Evolutionary conservation across 495 filamentous ascomycete species (phyloP).

Genomic region (Daldinia caldariorum): DNA sequence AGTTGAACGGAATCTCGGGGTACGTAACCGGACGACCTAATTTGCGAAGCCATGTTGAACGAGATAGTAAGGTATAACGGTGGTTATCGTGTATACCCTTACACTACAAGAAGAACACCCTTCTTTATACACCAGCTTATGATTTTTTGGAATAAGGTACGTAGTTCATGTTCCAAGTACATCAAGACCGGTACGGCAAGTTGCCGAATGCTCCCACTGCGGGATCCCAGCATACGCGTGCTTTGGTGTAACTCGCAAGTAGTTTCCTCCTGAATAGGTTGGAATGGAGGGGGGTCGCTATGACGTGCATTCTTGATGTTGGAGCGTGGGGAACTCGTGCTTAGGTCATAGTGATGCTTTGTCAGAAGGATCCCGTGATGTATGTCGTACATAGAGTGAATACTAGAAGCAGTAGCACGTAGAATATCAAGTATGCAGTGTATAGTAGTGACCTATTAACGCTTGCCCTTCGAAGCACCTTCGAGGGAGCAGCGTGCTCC

Average conservation of each 20-base stretch:
- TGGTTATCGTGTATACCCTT: neutral
- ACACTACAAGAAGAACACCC: neutral
- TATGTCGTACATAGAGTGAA: too few relatives aligned
- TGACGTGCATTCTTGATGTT: neutral
- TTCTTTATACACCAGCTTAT: neutral
- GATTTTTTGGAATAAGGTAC: neutral
- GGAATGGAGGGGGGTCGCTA: neutral
- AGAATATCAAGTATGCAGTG: too few relatives aligned
- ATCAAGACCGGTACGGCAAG: neutral
- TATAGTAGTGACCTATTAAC: too few relatives aligned
- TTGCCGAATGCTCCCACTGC: neutral
- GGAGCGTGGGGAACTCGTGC: neutral
- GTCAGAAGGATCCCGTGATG: too few relatives aligned
- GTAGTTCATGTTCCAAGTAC: neutral
- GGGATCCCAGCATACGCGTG: neutral
- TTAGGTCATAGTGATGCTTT: neutral
- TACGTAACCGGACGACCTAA: slow-evolving; percentile 22
- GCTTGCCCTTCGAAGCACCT: too few relatives aligned
- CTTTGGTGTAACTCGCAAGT: neutral
- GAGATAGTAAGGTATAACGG: neutral
- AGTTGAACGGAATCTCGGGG: slow-evolving; percentile 15
- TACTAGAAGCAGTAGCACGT: too few relatives aligned
- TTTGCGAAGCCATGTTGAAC: slow-evolving; percentile 15
- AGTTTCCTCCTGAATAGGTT: neutral
- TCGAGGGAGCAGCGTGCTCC: too few relatives aligned